Evolutionary conservation across 2,329 filamentous ascomycete species (phyloP), one percentile per base, ranked within the genome.

Genomic region (Fusarium siculi): DNA sequence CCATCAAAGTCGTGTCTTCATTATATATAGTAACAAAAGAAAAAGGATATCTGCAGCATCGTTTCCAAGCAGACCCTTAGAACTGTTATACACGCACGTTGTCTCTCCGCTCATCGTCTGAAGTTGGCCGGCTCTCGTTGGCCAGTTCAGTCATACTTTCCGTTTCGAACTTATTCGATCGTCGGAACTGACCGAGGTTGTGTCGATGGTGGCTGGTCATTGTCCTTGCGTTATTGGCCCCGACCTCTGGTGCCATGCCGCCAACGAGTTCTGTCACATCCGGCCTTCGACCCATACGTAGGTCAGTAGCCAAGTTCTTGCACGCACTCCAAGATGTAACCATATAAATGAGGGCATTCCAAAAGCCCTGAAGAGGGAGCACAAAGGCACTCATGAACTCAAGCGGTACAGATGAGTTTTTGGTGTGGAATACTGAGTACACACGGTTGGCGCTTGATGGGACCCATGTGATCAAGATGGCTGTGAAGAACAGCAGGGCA

Each of bases 271-370:
- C 84, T 10, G 80, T 79, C 32, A 82, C 80, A 40, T 76, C 72
- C 32, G 79, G 75, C 28, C 78, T 72, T 42, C 73, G 78, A 18
- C 76, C 75, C 57, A 73, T 64, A 52, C 74, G 67, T n/a, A 85
- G 63, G 52, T 86, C 84, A 15, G 77, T 75, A 59, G 80, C 81
- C 34, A 90, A 80, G 37, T 82, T 81, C 78, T 87, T 87, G 78
- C 90, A 91, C 1, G 91, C 91, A 55, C 87, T 82, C 85, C 90
- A 89, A 10, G 92, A 93, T 2, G 92, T 94, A 16, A 89, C 86
- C 21, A 90, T 82, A 81, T 96, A 97, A 74, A 97, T 94, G 65
- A 93, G 81, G 23, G 91, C 89, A 79, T 97, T 97, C 93, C 93
- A 96, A 77, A 95, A 93, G 0, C 94, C 94, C 79, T 97, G 94